Conservation (phyloP, 768 basidiomycete species). For the Mrakia hoshinonis region DNA sequence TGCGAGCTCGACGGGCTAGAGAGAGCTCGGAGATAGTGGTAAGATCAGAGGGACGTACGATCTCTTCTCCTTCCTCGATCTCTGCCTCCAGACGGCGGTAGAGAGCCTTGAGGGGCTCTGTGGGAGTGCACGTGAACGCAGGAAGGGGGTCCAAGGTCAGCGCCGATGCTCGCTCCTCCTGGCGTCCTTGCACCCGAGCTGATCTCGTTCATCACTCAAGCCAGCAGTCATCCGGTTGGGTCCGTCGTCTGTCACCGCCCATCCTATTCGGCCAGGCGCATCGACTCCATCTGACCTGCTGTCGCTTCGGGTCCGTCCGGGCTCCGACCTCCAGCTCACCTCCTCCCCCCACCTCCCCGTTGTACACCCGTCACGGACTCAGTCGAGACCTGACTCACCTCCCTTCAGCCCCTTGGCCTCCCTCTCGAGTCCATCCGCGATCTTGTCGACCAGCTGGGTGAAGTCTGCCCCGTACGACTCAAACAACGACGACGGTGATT, state of each 20-base stretch:
- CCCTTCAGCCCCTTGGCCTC: constrained; percentile 58
- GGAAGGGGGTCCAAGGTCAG: background rate
- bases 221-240: no score
- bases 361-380: background rate
- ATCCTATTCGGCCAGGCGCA: no score
- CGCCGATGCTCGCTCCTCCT: background rate
- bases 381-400: constrained; percentile 47
- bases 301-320: no score
- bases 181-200: no score
- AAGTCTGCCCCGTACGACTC: constrained; percentile 79
- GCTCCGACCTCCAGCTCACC: background rate
- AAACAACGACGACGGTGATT: constrained; percentile 37
- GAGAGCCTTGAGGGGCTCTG: constrained; percentile 73
- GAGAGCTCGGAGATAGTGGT: no score
- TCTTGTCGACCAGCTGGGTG: constrained; percentile 64
- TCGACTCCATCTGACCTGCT: no score
- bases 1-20: background rate
- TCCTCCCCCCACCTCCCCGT: background rate
- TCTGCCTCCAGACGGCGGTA: constrained; percentile 85
- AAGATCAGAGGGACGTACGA: constrained; percentile 50
- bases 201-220: no score
- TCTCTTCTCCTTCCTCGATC: constrained; percentile 95
- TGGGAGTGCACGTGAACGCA: background rate
- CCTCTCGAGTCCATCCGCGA: constrained; percentile 67
- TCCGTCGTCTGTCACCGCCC: no score